Percentiles rank a stretch among this genome's conserved stretches.
These are phyloP conservation scores for Hysterangium stoloniferum DNA, from an alignment of 768 basidiomycete genomes.

Conservation along the genomic window DNA sequence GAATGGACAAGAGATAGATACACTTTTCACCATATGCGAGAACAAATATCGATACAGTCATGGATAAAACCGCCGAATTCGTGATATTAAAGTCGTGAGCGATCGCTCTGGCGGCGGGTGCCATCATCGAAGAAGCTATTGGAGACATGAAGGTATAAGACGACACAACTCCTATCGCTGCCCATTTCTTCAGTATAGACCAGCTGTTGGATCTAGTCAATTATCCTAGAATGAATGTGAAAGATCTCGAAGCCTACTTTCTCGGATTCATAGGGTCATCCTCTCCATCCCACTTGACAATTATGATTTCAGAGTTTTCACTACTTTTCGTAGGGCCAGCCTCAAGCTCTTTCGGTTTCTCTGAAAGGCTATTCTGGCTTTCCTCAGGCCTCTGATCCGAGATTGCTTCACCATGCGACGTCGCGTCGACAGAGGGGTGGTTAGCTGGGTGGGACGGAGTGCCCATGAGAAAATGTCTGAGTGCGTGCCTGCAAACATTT, in stretches of 20 bases:
- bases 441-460: no score
- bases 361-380: no score
- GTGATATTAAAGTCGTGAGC: constrained; percentile 48
- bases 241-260: constrained; percentile 33
- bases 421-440: no score
- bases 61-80: constrained; percentile 37
- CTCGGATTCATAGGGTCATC: constrained; percentile 51
- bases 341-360: no score
- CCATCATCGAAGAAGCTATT: constrained; percentile 66
- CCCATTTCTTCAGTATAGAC: constrained; percentile 54
- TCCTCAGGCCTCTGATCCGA: no score
- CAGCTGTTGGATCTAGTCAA: constrained; percentile 34
- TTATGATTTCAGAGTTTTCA: constrained; percentile 6
- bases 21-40: constrained; percentile 53
- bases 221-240: not conserved
- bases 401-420: no score
- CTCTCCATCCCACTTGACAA: constrained; percentile 61
- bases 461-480: no score
- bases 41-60: constrained; percentile 54
- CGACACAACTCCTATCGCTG: constrained; percentile 54
- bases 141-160: constrained; percentile 63
- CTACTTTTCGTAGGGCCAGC: no score
- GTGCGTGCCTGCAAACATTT: no score
- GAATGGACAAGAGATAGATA: constrained; percentile 12
- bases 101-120: constrained; percentile 51